Evolutionary conservation across 2,329 filamentous ascomycete species (phyloP).

Genomic region (Tolypocladium tropicale): DNA sequence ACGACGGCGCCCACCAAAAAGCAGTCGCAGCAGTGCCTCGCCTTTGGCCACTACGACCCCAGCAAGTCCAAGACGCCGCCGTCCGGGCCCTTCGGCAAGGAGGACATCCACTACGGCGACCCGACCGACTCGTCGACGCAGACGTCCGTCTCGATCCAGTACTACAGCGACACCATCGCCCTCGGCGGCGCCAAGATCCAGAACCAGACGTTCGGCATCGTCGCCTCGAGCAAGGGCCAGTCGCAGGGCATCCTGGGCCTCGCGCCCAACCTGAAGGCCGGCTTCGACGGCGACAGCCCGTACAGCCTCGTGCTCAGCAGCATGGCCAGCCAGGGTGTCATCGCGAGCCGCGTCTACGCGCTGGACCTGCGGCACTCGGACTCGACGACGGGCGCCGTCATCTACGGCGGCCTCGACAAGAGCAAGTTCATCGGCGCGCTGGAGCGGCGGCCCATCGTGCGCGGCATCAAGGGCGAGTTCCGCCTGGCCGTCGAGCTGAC

Average conservation of each 20-base stretch:
- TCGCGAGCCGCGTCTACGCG: constrained; percentile 38
- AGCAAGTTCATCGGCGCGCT: constrained; percentile 40
- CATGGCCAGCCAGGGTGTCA: constrained; percentile 34
- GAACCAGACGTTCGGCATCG: constrained; percentile 41
- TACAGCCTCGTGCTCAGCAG: constrained; percentile 46
- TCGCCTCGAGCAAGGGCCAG: constrained; percentile 32
- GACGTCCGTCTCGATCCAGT: constrained; percentile 31
- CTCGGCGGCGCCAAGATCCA: constrained; percentile 30
- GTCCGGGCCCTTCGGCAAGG: constrained; percentile 23
- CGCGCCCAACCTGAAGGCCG: constrained; percentile 27
- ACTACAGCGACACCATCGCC: constrained; percentile 34
- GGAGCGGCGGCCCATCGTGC: constrained; percentile 30
- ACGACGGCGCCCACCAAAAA: constrained; percentile 21
- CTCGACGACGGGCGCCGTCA: constrained; percentile 34
- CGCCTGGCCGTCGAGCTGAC: constrained; percentile 24
- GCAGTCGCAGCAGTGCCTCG: constrained; percentile 25
- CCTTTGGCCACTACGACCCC: constrained; percentile 34
- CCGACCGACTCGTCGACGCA: constrained; percentile 20
- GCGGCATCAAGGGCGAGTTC: constrained; percentile 21
- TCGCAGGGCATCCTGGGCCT: constrained; percentile 42
- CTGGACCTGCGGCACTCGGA: constrained; percentile 37
- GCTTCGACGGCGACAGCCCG: constrained; percentile 23
- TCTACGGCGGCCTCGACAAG: constrained; percentile 43
- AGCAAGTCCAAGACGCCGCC: constrained; percentile 27
- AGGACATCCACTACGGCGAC: constrained; percentile 30